phyloP scores from a whole-genome alignment of 73 alveolate genomes.

The Breviolum minutum region DNA sequence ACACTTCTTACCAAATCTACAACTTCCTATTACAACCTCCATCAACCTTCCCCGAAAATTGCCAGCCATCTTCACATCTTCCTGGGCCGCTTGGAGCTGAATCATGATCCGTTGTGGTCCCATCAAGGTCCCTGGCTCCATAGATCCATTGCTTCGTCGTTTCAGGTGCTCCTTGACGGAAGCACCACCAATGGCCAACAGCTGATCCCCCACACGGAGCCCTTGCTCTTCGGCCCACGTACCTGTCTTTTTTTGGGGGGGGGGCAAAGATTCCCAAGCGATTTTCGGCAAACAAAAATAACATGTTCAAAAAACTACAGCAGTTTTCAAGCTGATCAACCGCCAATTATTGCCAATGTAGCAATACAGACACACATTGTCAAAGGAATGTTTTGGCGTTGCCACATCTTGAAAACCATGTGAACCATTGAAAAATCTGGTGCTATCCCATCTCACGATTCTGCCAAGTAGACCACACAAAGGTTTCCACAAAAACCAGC shows the following conservation, averaged over 20 bases:
- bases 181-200: constrained; percentile 6
- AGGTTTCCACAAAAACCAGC: neutral
- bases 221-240: constrained; percentile 1
- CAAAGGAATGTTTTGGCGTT: neutral
- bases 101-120: constrained; percentile 42
- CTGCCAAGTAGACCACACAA: neutral
- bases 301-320: neutral
- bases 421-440: too few species aligned
- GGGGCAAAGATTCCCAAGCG: neutral
- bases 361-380: neutral
- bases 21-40: too few species aligned
- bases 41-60: too few species aligned
- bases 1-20: too few species aligned
- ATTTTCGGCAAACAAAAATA: neutral
- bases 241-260: neutral
- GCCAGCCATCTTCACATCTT: neutral
- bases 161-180: neutral
- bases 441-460: too few species aligned
- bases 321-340: too few species aligned
- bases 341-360: too few species aligned
- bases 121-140: neutral
- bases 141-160: neutral
- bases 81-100: neutral
- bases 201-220: constrained; percentile 30
- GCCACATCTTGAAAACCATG: too few species aligned